phyloP scores from a whole-genome alignment of 192 early-diverging fungal genomes.

The Endogone sp. region DNA sequence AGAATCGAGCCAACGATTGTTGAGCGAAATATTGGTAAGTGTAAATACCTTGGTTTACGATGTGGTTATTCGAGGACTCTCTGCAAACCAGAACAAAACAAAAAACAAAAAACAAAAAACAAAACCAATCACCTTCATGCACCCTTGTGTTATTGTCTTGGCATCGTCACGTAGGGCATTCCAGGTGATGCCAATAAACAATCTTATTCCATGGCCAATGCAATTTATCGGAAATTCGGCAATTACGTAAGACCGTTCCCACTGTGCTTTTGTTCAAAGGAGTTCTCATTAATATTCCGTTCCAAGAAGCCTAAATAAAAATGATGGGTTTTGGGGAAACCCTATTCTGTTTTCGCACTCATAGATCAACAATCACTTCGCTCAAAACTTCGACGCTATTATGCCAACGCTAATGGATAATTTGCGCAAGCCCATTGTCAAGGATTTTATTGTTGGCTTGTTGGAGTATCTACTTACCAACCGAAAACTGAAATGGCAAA shows the following conservation, averaged over 20 bases:
- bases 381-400: conserved; percentile 15
- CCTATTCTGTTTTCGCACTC: neutral
- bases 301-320: too few relatives aligned
- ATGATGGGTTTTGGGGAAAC: too few relatives aligned
- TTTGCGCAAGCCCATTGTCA: neutral
- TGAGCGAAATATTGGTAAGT: conserved; percentile 15
- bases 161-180: conserved; percentile 6
- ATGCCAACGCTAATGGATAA: neutral
- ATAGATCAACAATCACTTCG: conserved; percentile 21
- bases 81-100: too few relatives aligned
- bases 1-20: neutral
- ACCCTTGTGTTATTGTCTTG: neutral
- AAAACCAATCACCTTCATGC: neutral
- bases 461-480: conserved; percentile 14
- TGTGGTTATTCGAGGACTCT: neutral
- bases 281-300: too few relatives aligned
- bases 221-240: neutral
- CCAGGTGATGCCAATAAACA: neutral
- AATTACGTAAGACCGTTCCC: neutral
- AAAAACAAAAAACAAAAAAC: too few relatives aligned
- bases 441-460: conserved; percentile 11
- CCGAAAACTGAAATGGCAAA: neutral
- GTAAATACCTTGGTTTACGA: neutral
- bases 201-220: neutral
- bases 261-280: neutral